Conservation (phyloP, 768 basidiomycete species). For the Amanita exitialis region DNA sequence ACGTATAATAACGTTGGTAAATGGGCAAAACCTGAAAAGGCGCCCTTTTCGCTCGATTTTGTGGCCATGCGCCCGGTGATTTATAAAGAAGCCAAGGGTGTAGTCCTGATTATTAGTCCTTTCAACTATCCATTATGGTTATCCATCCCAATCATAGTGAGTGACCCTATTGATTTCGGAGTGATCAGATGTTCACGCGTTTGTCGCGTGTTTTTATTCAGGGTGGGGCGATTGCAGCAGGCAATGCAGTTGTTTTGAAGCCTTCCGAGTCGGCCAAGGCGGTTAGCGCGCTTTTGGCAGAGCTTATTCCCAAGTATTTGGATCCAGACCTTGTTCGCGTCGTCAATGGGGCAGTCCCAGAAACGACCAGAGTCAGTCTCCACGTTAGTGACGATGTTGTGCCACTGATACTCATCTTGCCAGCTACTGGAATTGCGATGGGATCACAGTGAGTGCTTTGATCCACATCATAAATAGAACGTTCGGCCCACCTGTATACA, state of each 20-base stretch:
- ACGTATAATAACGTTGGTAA: constrained; percentile 58
- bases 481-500: not conserved
- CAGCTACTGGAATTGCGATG: constrained; percentile 70
- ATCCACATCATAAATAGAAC: not conserved
- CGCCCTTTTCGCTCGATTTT: constrained; percentile 46
- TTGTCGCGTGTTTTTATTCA: constrained; percentile 9
- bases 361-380: constrained; percentile 40
- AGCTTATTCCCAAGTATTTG: constrained; percentile 67
- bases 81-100: constrained; percentile 70
- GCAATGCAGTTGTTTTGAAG: constrained; percentile 63
- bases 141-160: constrained; percentile 45
- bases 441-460: constrained; percentile 32
- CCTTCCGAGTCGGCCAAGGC: constrained; percentile 64
- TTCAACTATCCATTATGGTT: constrained; percentile 72
- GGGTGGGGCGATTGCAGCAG: constrained; percentile 71
- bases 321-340: constrained; percentile 57
- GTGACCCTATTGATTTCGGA: constrained; percentile 10
- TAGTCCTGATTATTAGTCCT: constrained; percentile 57
- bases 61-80: constrained; percentile 52
- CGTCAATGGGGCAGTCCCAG: constrained; percentile 57
- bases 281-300: constrained; percentile 45
- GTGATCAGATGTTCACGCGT: not conserved
- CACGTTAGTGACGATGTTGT: not conserved
- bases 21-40: constrained; percentile 61
- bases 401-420: not conserved